phyloP scores from a whole-genome alignment of 805 yeast genomes.

The Wickerhamiella brachini region DNA sequence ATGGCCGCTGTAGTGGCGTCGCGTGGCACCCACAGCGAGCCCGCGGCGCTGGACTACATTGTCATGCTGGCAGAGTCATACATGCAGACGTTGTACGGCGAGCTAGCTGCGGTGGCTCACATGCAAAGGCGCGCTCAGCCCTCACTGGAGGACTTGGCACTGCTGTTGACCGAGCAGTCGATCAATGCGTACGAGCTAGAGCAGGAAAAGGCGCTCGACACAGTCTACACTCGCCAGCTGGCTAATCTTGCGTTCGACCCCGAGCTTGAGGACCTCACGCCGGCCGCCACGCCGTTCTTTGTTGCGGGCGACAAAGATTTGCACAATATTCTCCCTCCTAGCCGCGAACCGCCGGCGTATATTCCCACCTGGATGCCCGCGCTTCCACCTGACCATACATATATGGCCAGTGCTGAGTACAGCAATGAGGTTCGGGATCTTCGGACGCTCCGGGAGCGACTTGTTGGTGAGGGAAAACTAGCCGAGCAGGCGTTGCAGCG shows the following conservation, averaged over 20 bases:
- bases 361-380: conserved; percentile 73
- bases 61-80: conserved; percentile 23
- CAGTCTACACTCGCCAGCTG: conserved; percentile 15
- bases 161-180: conserved; percentile 20
- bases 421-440: conserved; percentile 54
- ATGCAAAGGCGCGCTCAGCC: conserved; percentile 26
- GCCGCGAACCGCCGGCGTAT: conserved; percentile 28
- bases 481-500: conserved; percentile 68
- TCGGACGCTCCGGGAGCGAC: conserved; percentile 49
- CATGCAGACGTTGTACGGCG: conserved; percentile 17
- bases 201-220: conserved; percentile 14
- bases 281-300: conserved; percentile 40
- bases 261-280: conserved; percentile 24
- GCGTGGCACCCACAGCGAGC: conserved; percentile 11
- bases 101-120: conserved; percentile 18
- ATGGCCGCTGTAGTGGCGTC: conserved; percentile 17
- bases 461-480: conserved; percentile 67
- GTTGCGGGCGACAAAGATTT: conserved; percentile 38
- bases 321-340: conserved; percentile 42
- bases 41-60: conserved; percentile 20
- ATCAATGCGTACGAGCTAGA: conserved; percentile 22
- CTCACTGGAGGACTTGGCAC: conserved; percentile 22
- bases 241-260: conserved; percentile 19
- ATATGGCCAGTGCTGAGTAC: conserved; percentile 59
- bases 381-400: conserved; percentile 90